Evolutionary conservation across 805 yeast genomes (phyloP), one percentile per base, ranked within the genome.

Genomic region (Sugiyamaella americana): DNA sequence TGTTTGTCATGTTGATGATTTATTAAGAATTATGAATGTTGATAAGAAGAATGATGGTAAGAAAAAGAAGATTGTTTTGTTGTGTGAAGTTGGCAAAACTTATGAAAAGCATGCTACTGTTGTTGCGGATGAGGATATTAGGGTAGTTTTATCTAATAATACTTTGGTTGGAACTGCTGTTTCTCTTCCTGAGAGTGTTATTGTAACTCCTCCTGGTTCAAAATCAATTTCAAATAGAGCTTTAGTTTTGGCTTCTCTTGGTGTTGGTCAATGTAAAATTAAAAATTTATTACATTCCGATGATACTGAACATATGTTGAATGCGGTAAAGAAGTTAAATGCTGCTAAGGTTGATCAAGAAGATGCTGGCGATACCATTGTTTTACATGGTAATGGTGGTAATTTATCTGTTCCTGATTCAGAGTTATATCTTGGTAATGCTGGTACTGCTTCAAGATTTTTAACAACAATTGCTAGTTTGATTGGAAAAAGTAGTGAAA

Each of bases 181-280:
- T 8, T 62, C 43, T 55, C 65, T 26, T 49, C 58, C 52, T 44
- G 53, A 56, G 11, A 61, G 65, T 24, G 68, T 72, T 20, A 74
- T 70, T 17, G 76, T 87, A 30, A 72, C 74, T 10, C 98, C 98
- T 16, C 98, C 98, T 3, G 98, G 98, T 1, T 91, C 98, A 1
- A 93, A 93, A 64, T 91, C 98, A 2, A 91, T 93, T 50, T 89
- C 98, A 5, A 93, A 93, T 63, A 80, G 98, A 64, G 98, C 97
- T 4, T 72, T 93, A 49, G 79, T 93, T 13, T 71, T 93, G 53
- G 98, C 98, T 39, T 95, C 98, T 18, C 75, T 93, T 51, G 95
- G 96, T 50, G 68, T 74, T 44, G 98, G 98, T 38, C 76, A 81
- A 21, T 88, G 95, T 61, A 78, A 76, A 57, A 79, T 93, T 55